These are phyloP conservation scores for Hemerocallis citrina DNA, from an alignment of 106 monocot species.

Conservation along the genomic window DNA sequence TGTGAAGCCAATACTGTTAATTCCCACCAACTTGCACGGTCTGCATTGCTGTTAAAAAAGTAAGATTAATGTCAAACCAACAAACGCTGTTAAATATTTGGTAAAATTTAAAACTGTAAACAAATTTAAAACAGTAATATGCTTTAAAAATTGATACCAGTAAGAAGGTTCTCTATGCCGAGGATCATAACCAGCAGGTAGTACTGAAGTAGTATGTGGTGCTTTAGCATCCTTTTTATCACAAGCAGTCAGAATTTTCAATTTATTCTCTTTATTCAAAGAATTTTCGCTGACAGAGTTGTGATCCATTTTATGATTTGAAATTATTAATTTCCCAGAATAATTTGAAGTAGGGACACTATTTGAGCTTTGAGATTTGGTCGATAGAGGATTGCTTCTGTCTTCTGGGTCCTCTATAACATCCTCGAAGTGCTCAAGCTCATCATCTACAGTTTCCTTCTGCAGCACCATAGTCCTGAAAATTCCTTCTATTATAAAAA, in stretches of 20 bases:
- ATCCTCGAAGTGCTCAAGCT: constrained; percentile 83
- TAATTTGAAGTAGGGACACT: not conserved
- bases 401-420: constrained; percentile 48
- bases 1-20: constrained; percentile 65
- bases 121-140: not conserved
- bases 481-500: not conserved
- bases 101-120: not conserved
- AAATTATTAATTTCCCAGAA: not conserved
- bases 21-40: constrained; percentile 80
- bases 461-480: constrained; percentile 71
- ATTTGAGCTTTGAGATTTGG: constrained; percentile 1
- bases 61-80: not conserved
- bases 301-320: constrained; percentile 1
- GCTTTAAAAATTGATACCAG: constrained; percentile 34
- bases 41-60: constrained; percentile 61
- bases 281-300: constrained; percentile 15
- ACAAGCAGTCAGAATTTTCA: not conserved
- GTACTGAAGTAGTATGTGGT: constrained; percentile 7
- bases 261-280: constrained; percentile 7
- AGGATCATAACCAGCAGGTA: constrained; percentile 71
- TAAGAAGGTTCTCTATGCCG: constrained; percentile 86
- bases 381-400: not conserved
- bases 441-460: constrained; percentile 82
- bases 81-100: not conserved
- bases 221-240: constrained; percentile 13